Conservation (phyloP, 176 grass and related monocot genomes). For the Calamus simplicifolius region DNA sequence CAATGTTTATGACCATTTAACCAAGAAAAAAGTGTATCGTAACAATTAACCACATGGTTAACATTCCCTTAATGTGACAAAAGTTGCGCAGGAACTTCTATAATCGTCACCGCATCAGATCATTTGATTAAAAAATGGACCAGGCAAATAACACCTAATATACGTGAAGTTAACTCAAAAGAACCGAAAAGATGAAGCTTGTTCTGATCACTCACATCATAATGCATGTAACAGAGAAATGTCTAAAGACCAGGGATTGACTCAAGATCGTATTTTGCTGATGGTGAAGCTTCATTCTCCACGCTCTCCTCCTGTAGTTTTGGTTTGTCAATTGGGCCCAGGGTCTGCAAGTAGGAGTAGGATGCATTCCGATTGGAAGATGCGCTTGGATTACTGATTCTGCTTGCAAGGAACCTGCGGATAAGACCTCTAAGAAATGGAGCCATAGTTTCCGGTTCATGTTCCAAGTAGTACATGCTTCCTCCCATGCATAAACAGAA, state of each 20-base stretch:
- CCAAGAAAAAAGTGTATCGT: no score
- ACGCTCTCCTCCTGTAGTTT: constrained; percentile 16
- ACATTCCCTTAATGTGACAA: no score
- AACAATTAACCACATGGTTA: no score
- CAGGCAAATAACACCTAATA: no score
- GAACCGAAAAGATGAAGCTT: no score
- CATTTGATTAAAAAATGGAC: no score
- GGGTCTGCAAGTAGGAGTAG: constrained; percentile 50
- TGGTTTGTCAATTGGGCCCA: constrained; percentile 40
- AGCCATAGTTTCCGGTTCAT: constrained; percentile 95
- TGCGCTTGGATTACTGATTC: constrained; percentile 69
- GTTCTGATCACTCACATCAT: no score
- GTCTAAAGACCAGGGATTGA: constrained; percentile 79
- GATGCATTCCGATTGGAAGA: constrained; percentile 48
- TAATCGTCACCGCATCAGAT: no score
- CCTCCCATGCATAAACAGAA: constrained; percentile 97
- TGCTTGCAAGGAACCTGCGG: constrained; percentile 83
- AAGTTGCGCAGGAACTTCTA: no score
- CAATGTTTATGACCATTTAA: no score
- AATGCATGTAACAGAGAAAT: neutral
- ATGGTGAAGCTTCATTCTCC: constrained; percentile 23
- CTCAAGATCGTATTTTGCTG: constrained; percentile 77
- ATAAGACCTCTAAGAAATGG: constrained; percentile 92
- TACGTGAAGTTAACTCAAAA: no score
- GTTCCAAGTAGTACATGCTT: constrained; percentile 95